Evolutionary conservation across 106 monocot species (phyloP), one percentile per base, ranked within the genome.

Genomic region (Dactylorhiza incarnata): DNA sequence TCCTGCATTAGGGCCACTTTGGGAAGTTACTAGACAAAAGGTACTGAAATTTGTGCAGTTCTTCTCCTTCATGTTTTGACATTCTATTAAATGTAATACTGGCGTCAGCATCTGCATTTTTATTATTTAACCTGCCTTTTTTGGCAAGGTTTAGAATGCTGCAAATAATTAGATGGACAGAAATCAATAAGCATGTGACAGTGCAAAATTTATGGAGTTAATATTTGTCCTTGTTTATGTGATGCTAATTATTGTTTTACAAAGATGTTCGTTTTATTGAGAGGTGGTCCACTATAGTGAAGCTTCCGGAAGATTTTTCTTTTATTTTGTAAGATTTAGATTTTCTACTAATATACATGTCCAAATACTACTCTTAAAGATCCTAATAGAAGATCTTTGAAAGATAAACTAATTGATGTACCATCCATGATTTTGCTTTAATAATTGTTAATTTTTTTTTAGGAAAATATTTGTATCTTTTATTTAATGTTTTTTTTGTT

Each of bases 1-100:
- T 87, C 93, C 96, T 78, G 93, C 91, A 72, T 82, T 97, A 81
- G 96, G 96, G 49, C 96, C 96, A 68, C 75, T 97, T 62, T 97
- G 96, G 96, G 89, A 97, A 79, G 86, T 97, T 55, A 87, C 84
- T 26, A 79, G 85, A 71, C 96, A 97, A 82, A 97, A 97, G 96
- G 93, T 93, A 89, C 78, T n/a, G 17, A 29, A 29, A 62, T 11
- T 24, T 29, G 26, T 66, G 26, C 29, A 66, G 11, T 29, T 4
- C 29, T 66, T 65, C 26, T 26, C 0, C 26, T 4, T 12, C 12
- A 12, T 66, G 3, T 62, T 37, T 66, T 7, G 26, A 66, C 13
- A 11, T 66, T 66, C 9, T 37, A 66, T 66, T 26, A 13, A 22
- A 8, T 26, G 66, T 29, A 66, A 66, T 66, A 29, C 29, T 25